Conservation (phyloP, 495 filamentous ascomycete genomes). For the Bacidia rubella region DNA sequence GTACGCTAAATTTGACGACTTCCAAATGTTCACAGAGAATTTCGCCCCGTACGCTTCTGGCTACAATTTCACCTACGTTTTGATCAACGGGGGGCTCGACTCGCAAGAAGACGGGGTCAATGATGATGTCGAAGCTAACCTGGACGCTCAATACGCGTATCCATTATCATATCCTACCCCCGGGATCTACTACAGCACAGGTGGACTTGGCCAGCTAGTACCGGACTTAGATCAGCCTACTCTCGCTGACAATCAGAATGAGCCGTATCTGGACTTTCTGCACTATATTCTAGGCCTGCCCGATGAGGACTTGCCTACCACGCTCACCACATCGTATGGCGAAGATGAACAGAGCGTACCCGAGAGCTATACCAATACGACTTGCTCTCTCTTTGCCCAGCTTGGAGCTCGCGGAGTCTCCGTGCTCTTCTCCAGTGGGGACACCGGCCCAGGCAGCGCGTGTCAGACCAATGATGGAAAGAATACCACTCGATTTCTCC, state of each 20-base stretch:
- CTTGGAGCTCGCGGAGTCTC: conserved; percentile 48
- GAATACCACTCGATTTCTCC: conserved; percentile 44
- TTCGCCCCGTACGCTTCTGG: conserved; percentile 37
- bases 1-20: conserved; percentile 46
- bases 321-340: conserved; percentile 63
- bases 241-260: conserved; percentile 42
- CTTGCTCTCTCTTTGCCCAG: conserved; percentile 47
- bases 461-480: conserved; percentile 48
- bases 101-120: conserved; percentile 31
- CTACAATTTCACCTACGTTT: conserved; percentile 47
- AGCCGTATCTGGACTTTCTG: conserved; percentile 75
- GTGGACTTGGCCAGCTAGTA: conserved; percentile 36
- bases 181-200: conserved; percentile 40
- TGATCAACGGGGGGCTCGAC: conserved; percentile 42
- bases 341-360: conserved; percentile 64
- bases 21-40: conserved; percentile 35
- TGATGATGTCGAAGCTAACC: conserved; percentile 52
- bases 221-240: conserved; percentile 45
- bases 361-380: conserved; percentile 36
- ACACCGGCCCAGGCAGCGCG: conserved; percentile 40
- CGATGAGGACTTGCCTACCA: conserved; percentile 53
- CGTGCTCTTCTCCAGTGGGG: conserved; percentile 47
- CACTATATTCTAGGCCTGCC: conserved; percentile 48
- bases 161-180: conserved; percentile 34
- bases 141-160: conserved; percentile 57